Evolutionary conservation across 1,284 basidiomycete species (phyloP).

Genomic region (Hemileia vastatrix): DNA sequence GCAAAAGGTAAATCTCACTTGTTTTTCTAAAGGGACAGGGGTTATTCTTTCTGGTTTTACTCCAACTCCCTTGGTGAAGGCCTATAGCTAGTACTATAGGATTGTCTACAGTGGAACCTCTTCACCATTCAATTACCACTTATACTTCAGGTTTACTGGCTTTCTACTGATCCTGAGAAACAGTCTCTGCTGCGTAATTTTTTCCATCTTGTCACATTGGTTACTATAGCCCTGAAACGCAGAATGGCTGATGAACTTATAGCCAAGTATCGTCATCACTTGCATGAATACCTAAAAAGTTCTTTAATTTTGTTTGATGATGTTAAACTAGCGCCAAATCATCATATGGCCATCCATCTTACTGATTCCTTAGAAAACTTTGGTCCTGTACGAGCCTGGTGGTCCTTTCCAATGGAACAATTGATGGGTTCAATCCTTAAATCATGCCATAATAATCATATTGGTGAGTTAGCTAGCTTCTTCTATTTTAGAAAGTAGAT

Average conservation of each 20-base stretch:
- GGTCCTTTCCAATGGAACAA: slow-evolving; percentile 10
- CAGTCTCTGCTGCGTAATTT: slow-evolving; percentile 12
- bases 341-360: slow-evolving; percentile 13
- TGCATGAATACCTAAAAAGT: slow-evolving; percentile 2
- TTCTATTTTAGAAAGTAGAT: too few relatives aligned
- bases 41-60: too few relatives aligned
- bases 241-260: neutral
- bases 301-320: slow-evolving; percentile 2
- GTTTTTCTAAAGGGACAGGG: too few relatives aligned
- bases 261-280: slow-evolving; percentile 2
- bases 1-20: too few relatives aligned
- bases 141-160: slow-evolving; percentile 8
- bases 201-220: slow-evolving; percentile 7
- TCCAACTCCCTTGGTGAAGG: too few relatives aligned
- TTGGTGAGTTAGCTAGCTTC: too few relatives aligned
- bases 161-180: neutral
- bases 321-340: neutral
- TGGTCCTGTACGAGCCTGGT: slow-evolving; percentile 2
- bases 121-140: slow-evolving; percentile 15
- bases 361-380: slow-evolving; percentile 5
- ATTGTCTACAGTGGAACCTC: too few relatives aligned
- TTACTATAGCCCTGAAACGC: slow-evolving; percentile 1
- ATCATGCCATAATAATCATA: neutral
- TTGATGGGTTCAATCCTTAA: slow-evolving; percentile 7
- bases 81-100: too few relatives aligned